A percentile compares a stretch with the other conserved stretches of the same genome.
phyloP scores from a whole-genome alignment of 1,284 basidiomycete genomes.

The Marasmius oreades region DNA sequence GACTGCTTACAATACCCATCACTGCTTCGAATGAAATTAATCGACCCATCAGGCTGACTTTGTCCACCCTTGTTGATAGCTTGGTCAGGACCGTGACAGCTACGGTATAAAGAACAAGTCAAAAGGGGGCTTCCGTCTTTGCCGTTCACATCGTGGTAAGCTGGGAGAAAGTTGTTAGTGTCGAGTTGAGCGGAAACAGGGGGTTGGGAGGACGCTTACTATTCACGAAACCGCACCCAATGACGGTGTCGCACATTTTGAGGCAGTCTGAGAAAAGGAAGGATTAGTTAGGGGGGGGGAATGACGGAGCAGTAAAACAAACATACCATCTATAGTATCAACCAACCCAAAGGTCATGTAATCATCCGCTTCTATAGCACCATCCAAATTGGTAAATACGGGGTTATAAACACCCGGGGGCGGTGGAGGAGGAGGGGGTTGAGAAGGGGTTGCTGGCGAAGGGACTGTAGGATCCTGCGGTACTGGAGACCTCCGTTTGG shows the following conservation, averaged over 20 bases:
- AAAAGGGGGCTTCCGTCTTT: constrained; percentile 36
- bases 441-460: constrained; percentile 6
- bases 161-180: constrained; percentile 16
- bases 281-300: neutral
- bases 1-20: constrained; percentile 36
- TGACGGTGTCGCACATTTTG: constrained; percentile 29
- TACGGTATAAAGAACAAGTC: constrained; percentile 37
- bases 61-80: constrained; percentile 39
- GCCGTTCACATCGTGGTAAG: constrained; percentile 32
- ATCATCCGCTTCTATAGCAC: constrained; percentile 27
- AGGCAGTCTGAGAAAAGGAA: constrained; percentile 23
- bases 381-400: constrained; percentile 27
- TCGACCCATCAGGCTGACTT: constrained; percentile 36
- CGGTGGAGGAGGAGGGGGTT: constrained; percentile 13
- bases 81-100: constrained; percentile 29
- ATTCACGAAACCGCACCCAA: constrained; percentile 29
- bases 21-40: constrained; percentile 37
- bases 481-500: neutral
- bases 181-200: no score
- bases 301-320: neutral
- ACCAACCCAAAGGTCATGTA: constrained; percentile 31
- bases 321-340: constrained; percentile 27
- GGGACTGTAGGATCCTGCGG: neutral
- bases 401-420: constrained; percentile 24
- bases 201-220: constrained; percentile 23